Evolutionary conservation across 2,329 filamentous ascomycete species (phyloP), one percentile per base, ranked within the genome.

Genomic region (Cladosporium phlei): DNA sequence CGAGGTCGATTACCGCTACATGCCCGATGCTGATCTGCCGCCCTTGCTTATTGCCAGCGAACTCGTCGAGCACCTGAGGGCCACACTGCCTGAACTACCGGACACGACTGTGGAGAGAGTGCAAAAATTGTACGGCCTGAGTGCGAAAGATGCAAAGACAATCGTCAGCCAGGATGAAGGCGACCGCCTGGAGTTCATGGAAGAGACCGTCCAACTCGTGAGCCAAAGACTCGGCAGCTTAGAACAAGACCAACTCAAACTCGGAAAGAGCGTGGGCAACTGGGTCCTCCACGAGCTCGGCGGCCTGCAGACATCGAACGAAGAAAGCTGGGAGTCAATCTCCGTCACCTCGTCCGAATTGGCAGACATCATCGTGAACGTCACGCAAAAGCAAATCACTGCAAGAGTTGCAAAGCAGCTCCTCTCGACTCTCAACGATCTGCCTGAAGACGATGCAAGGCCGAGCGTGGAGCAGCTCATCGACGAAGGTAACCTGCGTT

Each of bases 1-100:
- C 38, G 91, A 95, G 62, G 89, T 97, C 5, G 93, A 98, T 66
- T 98, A 98, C 66, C 78, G 93, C 32, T 98, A 98, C 63, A 97
- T 98, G 91, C 91, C 93, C 0, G 93, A 98, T 64, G 88, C 93
- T 4, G 93, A 98, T 62, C 75, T 98, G 11, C 77, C 80, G 0
- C 88, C 93, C 1, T 73, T 98, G 2, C 63, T 89, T 2, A 85
- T 98, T 50, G 82, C 82, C 6, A 62, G 70, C 50, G 82, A 86
- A 48, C 73, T 97, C 1, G 71, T 96, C 4, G 61, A 73, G 4
- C 73, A 83, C 52, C 72, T 97, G 11, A 69, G 67, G 16, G 56
- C 66, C 1, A 84, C 76, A 0, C 69, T 95, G 49, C 86, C 88
- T 4, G 73, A 79, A 17, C 71, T 86, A 8, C 88, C 90, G 0